Base-by-base conservation (phyloP, 768 basidiomycete genomes). In the Auriscalpium orientale region DNA sequence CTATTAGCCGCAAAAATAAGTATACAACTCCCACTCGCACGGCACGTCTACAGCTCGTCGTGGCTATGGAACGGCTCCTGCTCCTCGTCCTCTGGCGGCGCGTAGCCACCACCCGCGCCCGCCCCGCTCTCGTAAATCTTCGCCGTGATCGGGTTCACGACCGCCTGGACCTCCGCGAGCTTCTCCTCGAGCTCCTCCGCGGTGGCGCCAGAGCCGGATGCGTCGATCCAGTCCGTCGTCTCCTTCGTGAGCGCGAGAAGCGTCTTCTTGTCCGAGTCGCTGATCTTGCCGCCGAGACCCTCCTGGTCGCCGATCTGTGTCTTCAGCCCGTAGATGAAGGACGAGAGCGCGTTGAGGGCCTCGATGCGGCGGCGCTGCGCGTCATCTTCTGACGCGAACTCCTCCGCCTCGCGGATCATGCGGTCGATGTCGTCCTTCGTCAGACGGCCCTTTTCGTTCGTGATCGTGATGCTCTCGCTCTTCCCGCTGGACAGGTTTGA, bases 131-230 rank as follows among this genome's bases (percentile, higher is more conserved):
- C 63, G 59, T 71, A 72, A 44, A 76, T 58, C 68, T 78, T 77
- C 56, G 71, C 64, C n/a, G 77, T 75, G 67, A 80, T 77, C 56
- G 79, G 78, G 61, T 71, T 65, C 48, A 75, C 68, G 47, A 70
- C 60, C 20, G 69, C 65, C 62, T 75, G 74, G 40, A 76, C 61
- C 54, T 69, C 69, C 45, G 58, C 46, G 64, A 94, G 74, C 77
- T 94, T 91, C 78, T 97, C 95, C 69, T 98, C 94, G 21, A 94
- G 74, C 56, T 95, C 92, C 68, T 95, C 95, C 46, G 85, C 84
- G 36, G 79, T 78, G 21, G 95, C 95, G 8, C 74, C 74, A 40
- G 80, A 73, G 18, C 87, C 87, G 64, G 92, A 81, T 66, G 88
- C 83, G 48, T 98, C 95, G 54, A 95, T 82, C 94, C 94, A 98